Evolutionary conservation across 192 early-diverging fungal species (phyloP), one percentile per base, ranked within the genome.

Genomic region (Gamsiella multidivaricata): DNA sequence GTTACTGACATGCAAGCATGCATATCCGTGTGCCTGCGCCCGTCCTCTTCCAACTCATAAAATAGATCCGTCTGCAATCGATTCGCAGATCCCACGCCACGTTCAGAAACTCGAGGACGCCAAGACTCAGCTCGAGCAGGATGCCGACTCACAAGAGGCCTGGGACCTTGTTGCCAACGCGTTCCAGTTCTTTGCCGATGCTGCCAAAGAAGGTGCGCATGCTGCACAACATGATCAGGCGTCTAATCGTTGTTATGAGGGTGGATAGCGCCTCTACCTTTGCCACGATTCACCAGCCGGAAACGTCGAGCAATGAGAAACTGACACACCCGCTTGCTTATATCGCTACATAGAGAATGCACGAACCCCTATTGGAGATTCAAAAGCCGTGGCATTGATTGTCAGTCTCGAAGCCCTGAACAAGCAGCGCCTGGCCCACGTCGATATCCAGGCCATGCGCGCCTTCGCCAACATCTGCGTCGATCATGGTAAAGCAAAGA

Each of bases 381-480:
- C 81, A 6, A 67, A 54, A 14, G 67, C 75, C 34, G 76, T 88
- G 7, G 64, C 80, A 20, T 42, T 69, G 22, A 61, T 84, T 11
- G 60, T 81, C n/a, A 45, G 54, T 3, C 52, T 88, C 18, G 59
- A 71, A 66, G 39, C 43, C 68, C 32, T 59, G 74, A 72, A 70
- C 42, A 43, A 49, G 49, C 36, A 69, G 10, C 52, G 61, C 53
- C 11, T 70, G 43, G 62, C 29, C 37, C 20, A 54, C 65, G 66
- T 79, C 5, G 75, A 80, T 68, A 65, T 65, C 49, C 87, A 88
- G 51, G 82, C 82, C 10, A 64, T 88, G 47, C 79, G 87, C 37
- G 79, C 78, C 3, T 61, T 87, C 20, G 87, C 81, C 31, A 88
- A 88, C 39, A 56, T 87, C 9, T 88, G 85, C 33, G 81, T 88